phyloP scores from a whole-genome alignment of 805 yeast species.

The Kurtzmaniella fragi region DNA sequence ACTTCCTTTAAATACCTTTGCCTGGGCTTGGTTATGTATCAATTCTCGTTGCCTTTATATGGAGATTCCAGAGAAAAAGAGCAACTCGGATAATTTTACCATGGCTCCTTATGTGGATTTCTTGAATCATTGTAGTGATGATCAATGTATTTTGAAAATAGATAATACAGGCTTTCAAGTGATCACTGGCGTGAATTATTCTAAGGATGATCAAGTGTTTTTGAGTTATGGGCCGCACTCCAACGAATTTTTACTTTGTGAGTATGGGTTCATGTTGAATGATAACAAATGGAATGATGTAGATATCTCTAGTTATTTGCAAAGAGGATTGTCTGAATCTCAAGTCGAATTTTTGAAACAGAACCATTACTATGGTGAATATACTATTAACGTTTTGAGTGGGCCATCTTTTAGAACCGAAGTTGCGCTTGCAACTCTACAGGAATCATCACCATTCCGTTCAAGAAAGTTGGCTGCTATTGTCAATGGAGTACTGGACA shows the following conservation, averaged over 20 bases:
- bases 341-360: conserved; percentile 45
- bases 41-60: conserved; percentile 89
- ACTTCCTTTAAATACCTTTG: conserved; percentile 25
- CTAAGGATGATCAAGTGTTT: conserved; percentile 50
- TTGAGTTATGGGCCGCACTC: conserved; percentile 87
- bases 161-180: conserved; percentile 51
- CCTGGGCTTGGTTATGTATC: conserved; percentile 82
- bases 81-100: conserved; percentile 65
- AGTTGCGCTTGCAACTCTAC: conserved; percentile 63
- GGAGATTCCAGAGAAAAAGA: conserved; percentile 52
- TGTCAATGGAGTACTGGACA: conserved; percentile 46
- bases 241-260: conserved; percentile 75
- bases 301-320: conserved; percentile 51
- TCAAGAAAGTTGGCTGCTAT: conserved; percentile 33
- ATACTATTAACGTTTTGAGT: conserved; percentile 50
- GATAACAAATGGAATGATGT: conserved; percentile 65
- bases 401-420: conserved; percentile 67
- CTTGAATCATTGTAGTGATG: conserved; percentile 63
- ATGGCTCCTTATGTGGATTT: conserved; percentile 91
- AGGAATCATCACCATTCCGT: conserved; percentile 24
- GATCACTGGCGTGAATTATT: conserved; percentile 21
- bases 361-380: conserved; percentile 65
- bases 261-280: conserved; percentile 73
- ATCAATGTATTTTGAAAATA: conserved; percentile 49
- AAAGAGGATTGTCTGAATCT: conserved; percentile 22